phyloP scores from a whole-genome alignment of 2,329 filamentous ascomycete genomes.

The Aspergillus ustus region DNA sequence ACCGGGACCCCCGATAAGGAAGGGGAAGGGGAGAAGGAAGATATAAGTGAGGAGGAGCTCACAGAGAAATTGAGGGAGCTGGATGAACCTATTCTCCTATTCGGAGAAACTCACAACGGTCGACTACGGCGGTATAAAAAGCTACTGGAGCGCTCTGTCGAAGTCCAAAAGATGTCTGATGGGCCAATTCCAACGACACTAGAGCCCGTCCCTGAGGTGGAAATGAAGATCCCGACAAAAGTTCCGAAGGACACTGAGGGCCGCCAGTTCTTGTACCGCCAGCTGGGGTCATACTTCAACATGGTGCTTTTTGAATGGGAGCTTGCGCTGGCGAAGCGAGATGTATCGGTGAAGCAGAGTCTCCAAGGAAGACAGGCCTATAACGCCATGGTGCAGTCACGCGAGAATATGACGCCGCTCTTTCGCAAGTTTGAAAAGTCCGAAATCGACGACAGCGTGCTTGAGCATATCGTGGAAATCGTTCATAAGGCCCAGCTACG shows the following conservation, averaged over 20 bases:
- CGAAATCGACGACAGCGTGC: constrained; percentile 76
- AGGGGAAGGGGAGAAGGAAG: constrained; percentile 44
- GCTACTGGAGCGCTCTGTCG: constrained; percentile 53
- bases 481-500: constrained; percentile 87
- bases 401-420: constrained; percentile 84
- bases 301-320: constrained; percentile 94
- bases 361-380: constrained; percentile 81
- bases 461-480: constrained; percentile 87
- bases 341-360: constrained; percentile 66
- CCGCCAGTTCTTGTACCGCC: constrained; percentile 76
- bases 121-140: constrained; percentile 73
- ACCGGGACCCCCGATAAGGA: constrained; percentile 40
- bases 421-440: constrained; percentile 87
- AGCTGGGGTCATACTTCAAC: constrained; percentile 93
- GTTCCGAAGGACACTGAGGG: constrained; percentile 68
- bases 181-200: constrained; percentile 89
- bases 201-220: constrained; percentile 76
- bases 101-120: constrained; percentile 77
- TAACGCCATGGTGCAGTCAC: constrained; percentile 82
- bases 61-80: constrained; percentile 69
- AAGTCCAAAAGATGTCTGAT: constrained; percentile 56
- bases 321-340: constrained; percentile 68
- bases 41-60: constrained; percentile 74
- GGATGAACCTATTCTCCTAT: constrained; percentile 74
- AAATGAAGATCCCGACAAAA: constrained; percentile 78